A percentile compares a stretch with the other conserved stretches of the same genome.
Conservation (phyloP, 352 stramenopile species). For the Phytophthora meadii region DNA sequence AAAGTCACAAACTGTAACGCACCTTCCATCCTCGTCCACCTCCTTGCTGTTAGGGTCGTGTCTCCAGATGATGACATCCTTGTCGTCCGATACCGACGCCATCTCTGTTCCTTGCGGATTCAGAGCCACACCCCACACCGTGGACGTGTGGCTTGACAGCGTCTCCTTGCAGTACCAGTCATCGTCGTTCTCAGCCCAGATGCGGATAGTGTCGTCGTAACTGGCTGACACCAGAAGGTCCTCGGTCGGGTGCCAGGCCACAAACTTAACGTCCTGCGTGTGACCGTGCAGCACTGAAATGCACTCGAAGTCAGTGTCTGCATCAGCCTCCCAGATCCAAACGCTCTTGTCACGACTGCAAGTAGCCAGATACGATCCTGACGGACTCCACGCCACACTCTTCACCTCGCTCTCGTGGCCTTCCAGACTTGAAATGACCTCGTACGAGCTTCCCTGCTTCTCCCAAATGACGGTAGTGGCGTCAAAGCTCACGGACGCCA, state of each 20-base stretch:
- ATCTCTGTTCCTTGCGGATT: constrained; percentile 82
- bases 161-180: constrained; percentile 98
- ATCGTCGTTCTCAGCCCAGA: constrained; percentile 96
- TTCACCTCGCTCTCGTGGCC: constrained; percentile 99
- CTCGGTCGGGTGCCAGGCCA: constrained; percentile 92
- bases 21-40: constrained; percentile 57
- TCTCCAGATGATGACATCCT: constrained; percentile 93
- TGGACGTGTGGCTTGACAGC: constrained; percentile 91
- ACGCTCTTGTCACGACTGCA: constrained; percentile 99
- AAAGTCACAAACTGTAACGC: not conserved
- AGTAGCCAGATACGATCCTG: constrained; percentile 94
- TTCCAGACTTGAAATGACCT: constrained; percentile 96
- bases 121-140: constrained; percentile 94
- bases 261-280: constrained; percentile 96
- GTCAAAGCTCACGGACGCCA: constrained; percentile 98
- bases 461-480: constrained; percentile 96
- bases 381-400: constrained; percentile 94
- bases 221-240: constrained; percentile 89
- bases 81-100: constrained; percentile 93
- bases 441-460: constrained; percentile 87
- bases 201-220: constrained; percentile 97
- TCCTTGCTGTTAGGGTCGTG: constrained; percentile 70
- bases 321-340: constrained; percentile 98
- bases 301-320: constrained; percentile 97
- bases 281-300: constrained; percentile 97